Conservation (phyloP, 2,329 filamentous ascomycete genomes). For the Penicillium sp. region DNA sequence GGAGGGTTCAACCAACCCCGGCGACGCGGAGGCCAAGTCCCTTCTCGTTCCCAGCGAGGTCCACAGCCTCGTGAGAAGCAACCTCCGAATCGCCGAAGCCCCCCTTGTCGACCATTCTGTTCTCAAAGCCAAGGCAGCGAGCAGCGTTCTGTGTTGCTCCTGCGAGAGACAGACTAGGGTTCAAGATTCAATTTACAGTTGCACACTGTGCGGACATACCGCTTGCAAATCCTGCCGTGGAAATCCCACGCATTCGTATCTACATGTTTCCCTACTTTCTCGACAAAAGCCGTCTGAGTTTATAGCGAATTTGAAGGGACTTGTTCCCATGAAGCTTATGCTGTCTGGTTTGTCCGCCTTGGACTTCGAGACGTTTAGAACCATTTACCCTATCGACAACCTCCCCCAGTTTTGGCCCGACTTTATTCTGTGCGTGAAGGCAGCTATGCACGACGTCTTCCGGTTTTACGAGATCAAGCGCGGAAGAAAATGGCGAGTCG, state of each 20-base stretch:
- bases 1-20: neutral
- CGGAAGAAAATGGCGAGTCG: constrained; percentile 33
- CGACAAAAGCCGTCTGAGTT: constrained; percentile 48
- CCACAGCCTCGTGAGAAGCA: constrained; percentile 15
- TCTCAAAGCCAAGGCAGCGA: constrained; percentile 26
- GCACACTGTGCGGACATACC: constrained; percentile 55
- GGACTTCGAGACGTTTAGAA: constrained; percentile 24
- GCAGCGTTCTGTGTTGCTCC: constrained; percentile 52
- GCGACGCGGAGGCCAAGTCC: constrained; percentile 3
- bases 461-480: constrained; percentile 33
- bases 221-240: constrained; percentile 55
- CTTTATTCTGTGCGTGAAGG: constrained; percentile 34
- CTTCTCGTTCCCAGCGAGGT: constrained; percentile 13
- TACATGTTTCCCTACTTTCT: constrained; percentile 17
- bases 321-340: constrained; percentile 45
- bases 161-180: constrained; percentile 55
- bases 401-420: constrained; percentile 31
- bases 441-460: constrained; percentile 29
- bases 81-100: constrained; percentile 11
- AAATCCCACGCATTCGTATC: constrained; percentile 54
- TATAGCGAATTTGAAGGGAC: constrained; percentile 42
- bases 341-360: constrained; percentile 32
- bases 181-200: constrained; percentile 47
- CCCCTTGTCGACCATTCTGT: constrained; percentile 12
- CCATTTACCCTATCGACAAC: constrained; percentile 14